Conservation (phyloP, 164 flowering plant genomes). For the Malania oleifera region DNA sequence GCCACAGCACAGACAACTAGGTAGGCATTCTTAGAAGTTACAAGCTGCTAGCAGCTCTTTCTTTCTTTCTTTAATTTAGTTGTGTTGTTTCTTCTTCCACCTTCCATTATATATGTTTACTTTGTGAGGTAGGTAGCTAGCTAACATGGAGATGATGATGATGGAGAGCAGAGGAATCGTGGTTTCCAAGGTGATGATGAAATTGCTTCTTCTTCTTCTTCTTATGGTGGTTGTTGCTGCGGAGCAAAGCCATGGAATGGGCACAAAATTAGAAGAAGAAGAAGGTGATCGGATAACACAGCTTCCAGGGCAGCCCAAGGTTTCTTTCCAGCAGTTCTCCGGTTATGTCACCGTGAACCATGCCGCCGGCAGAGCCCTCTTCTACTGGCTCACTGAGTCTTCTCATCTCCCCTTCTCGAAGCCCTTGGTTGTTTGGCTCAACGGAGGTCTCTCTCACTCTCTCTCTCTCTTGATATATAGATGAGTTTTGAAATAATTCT, state of each 20-base stretch:
- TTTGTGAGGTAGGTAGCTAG: too few species aligned
- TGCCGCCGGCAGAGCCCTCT: constrained; percentile 62
- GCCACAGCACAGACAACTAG: constrained; percentile 16
- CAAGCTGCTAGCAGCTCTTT: too few species aligned
- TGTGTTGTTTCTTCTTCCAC: too few species aligned
- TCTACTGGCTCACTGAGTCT: constrained; percentile 85
- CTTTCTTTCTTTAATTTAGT: too few species aligned
- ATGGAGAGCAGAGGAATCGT: constrained; percentile 18
- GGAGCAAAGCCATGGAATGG: constrained; percentile 8
- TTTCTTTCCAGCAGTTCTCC: constrained; percentile 59
- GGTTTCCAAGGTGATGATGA: constrained; percentile 4
- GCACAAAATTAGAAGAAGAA: constrained; percentile 26
- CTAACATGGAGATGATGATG: constrained; percentile 12
- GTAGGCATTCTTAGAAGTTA: neutral
- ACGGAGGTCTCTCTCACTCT: constrained; percentile 54
- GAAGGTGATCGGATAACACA: constrained; percentile 51
- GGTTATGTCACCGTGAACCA: constrained; percentile 72
- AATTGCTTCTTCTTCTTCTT: too few species aligned
- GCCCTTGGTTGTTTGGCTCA: constrained; percentile 83
- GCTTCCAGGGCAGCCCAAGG: constrained; percentile 75
- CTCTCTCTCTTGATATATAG: constrained; percentile 12
- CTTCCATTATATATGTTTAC: too few species aligned
- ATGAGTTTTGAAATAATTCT: too few species aligned
- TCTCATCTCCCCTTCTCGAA: constrained; percentile 37
- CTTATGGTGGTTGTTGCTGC: constrained; percentile 1